These are phyloP conservation scores for Fusarium dimerum DNA, from an alignment of 2,329 filamentous ascomycete genomes.

Conservation along the genomic window DNA sequence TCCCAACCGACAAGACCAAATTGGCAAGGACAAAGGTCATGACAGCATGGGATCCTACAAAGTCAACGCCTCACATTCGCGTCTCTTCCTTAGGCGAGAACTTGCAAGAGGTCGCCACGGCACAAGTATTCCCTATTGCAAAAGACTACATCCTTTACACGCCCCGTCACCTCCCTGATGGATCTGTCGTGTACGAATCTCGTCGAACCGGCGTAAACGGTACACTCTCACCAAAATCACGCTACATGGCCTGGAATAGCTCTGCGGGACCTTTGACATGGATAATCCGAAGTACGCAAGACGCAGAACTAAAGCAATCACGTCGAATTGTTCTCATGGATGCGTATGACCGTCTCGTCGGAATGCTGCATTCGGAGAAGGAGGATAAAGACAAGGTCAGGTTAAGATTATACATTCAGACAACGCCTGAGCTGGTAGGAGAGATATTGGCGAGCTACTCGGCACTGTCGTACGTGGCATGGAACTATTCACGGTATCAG, in stretches of 20 bases:
- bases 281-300: slow-evolving; percentile 3
- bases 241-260: slow-evolving; percentile 10
- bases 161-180: neutral
- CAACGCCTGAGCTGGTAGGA: neutral
- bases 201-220: neutral
- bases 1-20: neutral
- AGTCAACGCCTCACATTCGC: slow-evolving; percentile 7
- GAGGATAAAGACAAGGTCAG: neutral
- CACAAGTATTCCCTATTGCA: slow-evolving; percentile 6
- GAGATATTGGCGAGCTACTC: slow-evolving; percentile 9
- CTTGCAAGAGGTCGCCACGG: slow-evolving; percentile 1
- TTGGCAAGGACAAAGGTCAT: neutral
- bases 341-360: slow-evolving; percentile 8
- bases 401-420: slow-evolving; percentile 1
- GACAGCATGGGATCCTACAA: slow-evolving; percentile 1
- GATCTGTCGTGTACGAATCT: neutral
- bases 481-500: slow-evolving; percentile 4
- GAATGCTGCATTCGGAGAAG: neutral
- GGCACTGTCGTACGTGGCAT: slow-evolving; percentile 3
- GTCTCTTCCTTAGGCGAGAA: neutral
- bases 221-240: slow-evolving; percentile 1
- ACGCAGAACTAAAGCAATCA: neutral
- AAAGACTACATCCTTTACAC: slow-evolving; percentile 10
- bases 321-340: slow-evolving; percentile 7
- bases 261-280: slow-evolving; percentile 5